These are phyloP conservation scores for Setaria italica DNA, from an alignment of 202 grass and related monocot genomes.

Conservation along the genomic window DNA sequence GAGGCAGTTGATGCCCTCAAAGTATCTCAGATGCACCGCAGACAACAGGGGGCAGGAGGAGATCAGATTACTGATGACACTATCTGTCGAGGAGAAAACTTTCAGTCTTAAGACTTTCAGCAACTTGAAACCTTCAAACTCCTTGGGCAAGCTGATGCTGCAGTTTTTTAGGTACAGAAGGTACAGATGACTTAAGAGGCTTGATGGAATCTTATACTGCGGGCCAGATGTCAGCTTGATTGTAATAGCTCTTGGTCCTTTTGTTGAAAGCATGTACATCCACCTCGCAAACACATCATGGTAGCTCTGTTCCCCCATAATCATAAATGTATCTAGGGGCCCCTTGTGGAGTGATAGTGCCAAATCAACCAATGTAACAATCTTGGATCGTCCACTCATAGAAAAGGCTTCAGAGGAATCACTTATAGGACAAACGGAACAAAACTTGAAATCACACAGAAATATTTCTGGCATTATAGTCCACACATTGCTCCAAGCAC, in stretches of 20 bases:
- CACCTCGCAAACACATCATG: conserved; percentile 33
- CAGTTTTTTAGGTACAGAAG: background rate
- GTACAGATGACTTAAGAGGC: background rate
- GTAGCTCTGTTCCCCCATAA: background rate
- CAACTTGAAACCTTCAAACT: conserved; percentile 20
- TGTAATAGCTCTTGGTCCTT: conserved; percentile 25
- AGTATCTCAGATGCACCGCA: background rate
- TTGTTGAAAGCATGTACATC: conserved; percentile 46
- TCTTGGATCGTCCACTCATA: background rate
- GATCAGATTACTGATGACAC: conserved; percentile 1
- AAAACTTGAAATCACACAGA: background rate
- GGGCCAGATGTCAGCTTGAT: background rate
- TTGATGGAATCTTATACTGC: conserved; percentile 14
- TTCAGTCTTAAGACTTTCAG: background rate
- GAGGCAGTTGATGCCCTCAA: conserved; percentile 16
- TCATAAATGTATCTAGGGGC: conserved; percentile 12
- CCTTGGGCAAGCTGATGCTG: background rate
- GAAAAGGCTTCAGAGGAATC: background rate
- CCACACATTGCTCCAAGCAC: background rate
- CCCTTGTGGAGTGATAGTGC: conserved; percentile 42
- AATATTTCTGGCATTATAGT: background rate
- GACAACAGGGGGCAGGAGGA: background rate
- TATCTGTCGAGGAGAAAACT: conserved; percentile 9
- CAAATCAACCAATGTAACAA: conserved; percentile 40
- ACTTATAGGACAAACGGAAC: background rate